Evolutionary conservation across 169 alveolate genomes (phyloP).

Genomic region (Plasmodium berghei): DNA sequence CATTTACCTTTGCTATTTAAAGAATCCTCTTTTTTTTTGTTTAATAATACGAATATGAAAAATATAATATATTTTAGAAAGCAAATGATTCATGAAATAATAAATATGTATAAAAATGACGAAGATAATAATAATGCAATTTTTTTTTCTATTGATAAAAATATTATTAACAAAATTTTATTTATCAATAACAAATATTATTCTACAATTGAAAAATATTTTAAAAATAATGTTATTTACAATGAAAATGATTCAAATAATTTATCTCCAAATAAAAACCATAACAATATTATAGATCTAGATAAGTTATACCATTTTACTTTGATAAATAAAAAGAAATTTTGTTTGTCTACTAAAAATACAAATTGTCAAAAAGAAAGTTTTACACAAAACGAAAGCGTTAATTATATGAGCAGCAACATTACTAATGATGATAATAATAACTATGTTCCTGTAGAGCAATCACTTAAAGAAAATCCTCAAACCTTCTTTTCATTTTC

Average conservation of each 20-base stretch:
- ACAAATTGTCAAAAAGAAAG: neutral
- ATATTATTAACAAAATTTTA: slow-evolving; percentile 36
- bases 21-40: slow-evolving; percentile 56
- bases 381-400: neutral
- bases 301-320: neutral
- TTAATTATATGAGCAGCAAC: neutral
- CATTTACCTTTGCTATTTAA: slow-evolving; percentile 42
- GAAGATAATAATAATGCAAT: slow-evolving; percentile 7
- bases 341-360: neutral
- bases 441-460: neutral
- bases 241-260: neutral
- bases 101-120: slow-evolving; percentile 25
- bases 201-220: neutral
- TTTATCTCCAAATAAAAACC: neutral
- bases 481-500: neutral
- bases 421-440: neutral
- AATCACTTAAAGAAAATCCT: neutral
- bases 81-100: slow-evolving; percentile 61
- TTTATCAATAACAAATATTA: slow-evolving; percentile 47
- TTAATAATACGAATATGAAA: slow-evolving; percentile 47
- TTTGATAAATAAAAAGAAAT: neutral
- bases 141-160: slow-evolving; percentile 52
- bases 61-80: slow-evolving; percentile 61
- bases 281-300: neutral
- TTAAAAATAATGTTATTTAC: neutral